phyloP scores from a whole-genome alignment of 2,329 filamentous ascomycete species.

The Aspergillus proliferans region DNA sequence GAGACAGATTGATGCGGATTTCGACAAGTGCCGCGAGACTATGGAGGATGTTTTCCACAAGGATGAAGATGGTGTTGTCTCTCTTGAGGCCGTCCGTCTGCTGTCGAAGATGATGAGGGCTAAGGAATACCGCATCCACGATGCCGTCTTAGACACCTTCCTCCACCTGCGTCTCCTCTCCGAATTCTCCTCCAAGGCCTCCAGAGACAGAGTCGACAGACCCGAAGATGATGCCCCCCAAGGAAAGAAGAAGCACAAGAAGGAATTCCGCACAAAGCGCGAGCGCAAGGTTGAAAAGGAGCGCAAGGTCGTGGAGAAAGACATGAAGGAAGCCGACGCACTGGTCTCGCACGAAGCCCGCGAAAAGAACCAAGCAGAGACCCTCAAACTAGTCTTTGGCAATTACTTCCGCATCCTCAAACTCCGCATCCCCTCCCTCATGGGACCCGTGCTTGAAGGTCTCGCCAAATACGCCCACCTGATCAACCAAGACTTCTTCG shows the following conservation, averaged over 20 bases:
- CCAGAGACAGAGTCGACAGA: constrained; percentile 67
- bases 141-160: constrained; percentile 83
- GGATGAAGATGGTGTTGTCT: constrained; percentile 84
- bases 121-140: constrained; percentile 73
- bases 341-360: constrained; percentile 86
- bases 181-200: constrained; percentile 80
- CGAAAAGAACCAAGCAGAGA: constrained; percentile 91
- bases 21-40: constrained; percentile 68
- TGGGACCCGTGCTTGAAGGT: constrained; percentile 95
- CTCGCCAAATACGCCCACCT: constrained; percentile 89
- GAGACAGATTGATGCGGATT: constrained; percentile 65
- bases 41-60: constrained; percentile 75
- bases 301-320: constrained; percentile 80
- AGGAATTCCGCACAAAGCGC: constrained; percentile 82
- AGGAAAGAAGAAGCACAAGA: constrained; percentile 66
- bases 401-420: constrained; percentile 94
- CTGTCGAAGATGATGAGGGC: constrained; percentile 94
- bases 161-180: constrained; percentile 80
- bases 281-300: constrained; percentile 78
- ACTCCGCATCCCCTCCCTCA: constrained; percentile 69
- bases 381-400: constrained; percentile 89
- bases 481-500: constrained; percentile 99
- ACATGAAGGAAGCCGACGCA: constrained; percentile 88
- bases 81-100: constrained; percentile 77
- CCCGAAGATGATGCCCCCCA: constrained; percentile 37